Conservation (phyloP, 148 eudicot species). For the Simmondsia chinensis region DNA sequence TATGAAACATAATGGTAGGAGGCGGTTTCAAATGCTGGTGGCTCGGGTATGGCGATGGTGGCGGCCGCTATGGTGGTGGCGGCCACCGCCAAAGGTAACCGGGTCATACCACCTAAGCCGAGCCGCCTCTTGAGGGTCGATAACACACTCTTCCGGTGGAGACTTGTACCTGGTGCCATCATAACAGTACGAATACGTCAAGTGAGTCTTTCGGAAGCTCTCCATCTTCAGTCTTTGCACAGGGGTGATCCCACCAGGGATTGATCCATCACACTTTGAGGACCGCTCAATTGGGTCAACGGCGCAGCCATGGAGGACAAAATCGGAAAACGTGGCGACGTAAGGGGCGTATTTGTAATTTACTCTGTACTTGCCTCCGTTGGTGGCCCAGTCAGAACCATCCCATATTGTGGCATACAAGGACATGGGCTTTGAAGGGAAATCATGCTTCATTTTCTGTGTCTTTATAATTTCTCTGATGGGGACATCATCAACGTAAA, state of each 20-base stretch:
- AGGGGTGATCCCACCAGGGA: conserved; percentile 29
- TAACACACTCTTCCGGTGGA: conserved; percentile 58
- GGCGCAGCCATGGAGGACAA: conserved; percentile 82
- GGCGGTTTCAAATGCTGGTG: too few relatives aligned
- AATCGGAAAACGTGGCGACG: conserved; percentile 58
- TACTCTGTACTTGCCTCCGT: conserved; percentile 77
- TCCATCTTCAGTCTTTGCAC: conserved; percentile 49
- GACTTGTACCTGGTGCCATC: conserved; percentile 48
- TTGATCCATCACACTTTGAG: conserved; percentile 27
- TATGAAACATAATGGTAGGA: too few relatives aligned
- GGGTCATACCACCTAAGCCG: conserved; percentile 56
- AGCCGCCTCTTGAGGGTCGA: conserved; percentile 48
- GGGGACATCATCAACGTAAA: conserved; percentile 74
- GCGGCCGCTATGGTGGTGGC: conserved; percentile 32
- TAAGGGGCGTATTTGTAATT: conserved; percentile 87
- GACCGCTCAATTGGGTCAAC: conserved; percentile 52
- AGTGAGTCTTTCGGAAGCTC: conserved; percentile 44
- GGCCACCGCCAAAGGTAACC: conserved; percentile 55
- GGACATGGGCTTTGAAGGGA: conserved; percentile 90
- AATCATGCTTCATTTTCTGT: conserved; percentile 62
- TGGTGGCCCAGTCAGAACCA: conserved; percentile 90
- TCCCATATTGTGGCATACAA: conserved; percentile 91
- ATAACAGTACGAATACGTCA: conserved; percentile 88
- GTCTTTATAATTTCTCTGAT: conserved; percentile 71
- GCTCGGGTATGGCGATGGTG: too few relatives aligned